Evolutionary conservation across 768 basidiomycete species (phyloP), one percentile per base, ranked within the genome.

Genomic region (Trametes gibbosa): DNA sequence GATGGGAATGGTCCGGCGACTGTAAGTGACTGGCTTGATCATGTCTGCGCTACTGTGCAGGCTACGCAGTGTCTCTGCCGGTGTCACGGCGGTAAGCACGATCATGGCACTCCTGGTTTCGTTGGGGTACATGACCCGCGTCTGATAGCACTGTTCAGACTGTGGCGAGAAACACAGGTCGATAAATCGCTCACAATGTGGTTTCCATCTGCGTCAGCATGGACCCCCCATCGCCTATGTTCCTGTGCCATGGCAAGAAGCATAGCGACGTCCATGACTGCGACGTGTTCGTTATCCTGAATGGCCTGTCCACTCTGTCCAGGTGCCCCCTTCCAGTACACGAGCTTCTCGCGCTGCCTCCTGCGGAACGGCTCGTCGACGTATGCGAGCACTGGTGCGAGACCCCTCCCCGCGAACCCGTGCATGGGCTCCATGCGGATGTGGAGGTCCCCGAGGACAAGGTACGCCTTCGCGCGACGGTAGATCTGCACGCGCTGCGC

Each of bases 371-470:
- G 47, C 47, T 56, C 55, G 47, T 56, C 55, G 25, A 56, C 21
- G 46, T 56, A 56, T 5, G 39, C 47, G 3, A 56, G 55, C 8
- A 50, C 55, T 2, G 55, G 55, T n/a, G 47, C 55, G n/a, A 56
- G 21, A n/a, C 55, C 55, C n/a, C 55, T 56, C 2, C 47, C 55
- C 16, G 55, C 49, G 39, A 56, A 56, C 37, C 55, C 55, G 37
- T 56, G 55, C 27, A 41, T 49, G n/a, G 55, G 47, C 47, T 56
- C 55, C 10, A 56, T 16, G 47, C 47, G 55, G 25, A 56, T 47
- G 12, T 37, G 47, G n/a, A 56, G 19, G 37, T 56, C 55, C 39
- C 55, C 55, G 0, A 56, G 47, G 3, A 39, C 12, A 17, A 56
- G 55, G 47, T 56, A 56, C 24, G 55, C 55, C 39, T 56, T 56